Percentiles rank a stretch among this genome's conserved stretches.
Conservation (phyloP, 2,329 filamentous ascomycete genomes). For the Biscogniauxia mediterranea region DNA sequence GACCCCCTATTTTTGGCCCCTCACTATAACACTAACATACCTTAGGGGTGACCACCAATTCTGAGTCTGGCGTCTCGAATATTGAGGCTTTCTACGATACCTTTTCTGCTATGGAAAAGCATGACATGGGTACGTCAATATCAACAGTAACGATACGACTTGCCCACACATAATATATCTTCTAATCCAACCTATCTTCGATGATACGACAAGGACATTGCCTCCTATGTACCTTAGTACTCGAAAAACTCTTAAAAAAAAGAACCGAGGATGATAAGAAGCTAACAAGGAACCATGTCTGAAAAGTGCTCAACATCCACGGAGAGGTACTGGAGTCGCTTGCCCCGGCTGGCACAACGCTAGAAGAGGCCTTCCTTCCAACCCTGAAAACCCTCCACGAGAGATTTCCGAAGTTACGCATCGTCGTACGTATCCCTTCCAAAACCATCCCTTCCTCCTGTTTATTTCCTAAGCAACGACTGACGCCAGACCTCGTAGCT, state of each 20-base stretch:
- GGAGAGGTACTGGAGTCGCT: slow-evolving; percentile 67
- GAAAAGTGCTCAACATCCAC: slow-evolving; percentile 78
- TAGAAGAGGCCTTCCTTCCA: slow-evolving; percentile 68
- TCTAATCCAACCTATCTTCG: neutral
- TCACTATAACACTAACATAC: slow-evolving; percentile 11
- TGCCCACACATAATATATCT: neutral
- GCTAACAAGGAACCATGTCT: neutral
- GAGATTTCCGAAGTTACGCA: slow-evolving; percentile 69
- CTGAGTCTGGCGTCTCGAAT: slow-evolving; percentile 65
- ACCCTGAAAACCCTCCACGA: slow-evolving; percentile 71
- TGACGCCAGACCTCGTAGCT: slow-evolving; percentile 35
- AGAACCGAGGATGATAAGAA: neutral
- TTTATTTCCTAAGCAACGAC: neutral
- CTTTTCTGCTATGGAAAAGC: slow-evolving; percentile 85
- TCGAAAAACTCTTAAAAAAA: neutral
- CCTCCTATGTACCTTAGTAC: neutral
- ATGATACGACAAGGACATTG: neutral
- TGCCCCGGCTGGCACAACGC: slow-evolving; percentile 46
- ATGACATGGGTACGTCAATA: slow-evolving; percentile 51
- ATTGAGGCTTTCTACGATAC: slow-evolving; percentile 72
- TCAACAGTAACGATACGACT: neutral
- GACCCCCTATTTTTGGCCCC: slow-evolving; percentile 32
- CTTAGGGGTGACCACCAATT: slow-evolving; percentile 63
- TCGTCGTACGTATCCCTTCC: slow-evolving; percentile 39
- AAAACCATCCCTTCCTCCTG: neutral